Base-by-base conservation (phyloP, 1,284 basidiomycete species). In the Phylloboletellus chloephorus region DNA sequence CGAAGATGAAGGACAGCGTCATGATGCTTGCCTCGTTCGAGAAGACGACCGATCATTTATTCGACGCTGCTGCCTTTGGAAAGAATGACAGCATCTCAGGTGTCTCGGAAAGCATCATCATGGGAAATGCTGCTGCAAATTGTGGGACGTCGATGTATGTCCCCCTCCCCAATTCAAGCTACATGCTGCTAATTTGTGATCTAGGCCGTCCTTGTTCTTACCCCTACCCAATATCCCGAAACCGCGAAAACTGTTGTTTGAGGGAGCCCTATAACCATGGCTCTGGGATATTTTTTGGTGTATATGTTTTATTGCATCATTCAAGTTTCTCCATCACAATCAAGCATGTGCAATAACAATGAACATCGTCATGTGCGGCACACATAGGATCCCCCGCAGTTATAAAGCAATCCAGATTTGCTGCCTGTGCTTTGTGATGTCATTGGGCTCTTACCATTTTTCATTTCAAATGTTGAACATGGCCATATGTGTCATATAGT, bases 1-100 rank as follows among this genome's bases (percentile, higher is more conserved):
- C 95, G 17, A 98, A 98, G 69, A 98, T 98, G 92, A 98, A 98
- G 69, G 96, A 99, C 67, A 97, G 92, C 55, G 94, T 98, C 1
- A 78, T 98, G 54, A 99, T 98, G 96, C 73, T 98, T 57, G 96
- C 96, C 8, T 96, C 92, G 22, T 99, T 99, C 64, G 96, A 99
- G 67, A 98, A 98, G 72, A 98, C 96, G 20, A 98, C 96, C 9
- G 96, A 98, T 68, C 96, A 98, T 64, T 68, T 99, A 48, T 99
- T 99, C 66, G 94, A 99, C 58, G 96, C 96, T 1, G 89, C 96
- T 4, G 86, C 96, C 7, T 96, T 86, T 63, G 92, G 93, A 13
- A 98, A 98, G 68, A 92, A 84, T 41, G 96, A 99, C 59, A 80
- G 78, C 43, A 96, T 99, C 45, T 82, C 91, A 24, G 96, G 96